These are phyloP conservation scores for Eutrema japonicum DNA, from an alignment of 345 rosid genomes.

Conservation along the genomic window DNA sequence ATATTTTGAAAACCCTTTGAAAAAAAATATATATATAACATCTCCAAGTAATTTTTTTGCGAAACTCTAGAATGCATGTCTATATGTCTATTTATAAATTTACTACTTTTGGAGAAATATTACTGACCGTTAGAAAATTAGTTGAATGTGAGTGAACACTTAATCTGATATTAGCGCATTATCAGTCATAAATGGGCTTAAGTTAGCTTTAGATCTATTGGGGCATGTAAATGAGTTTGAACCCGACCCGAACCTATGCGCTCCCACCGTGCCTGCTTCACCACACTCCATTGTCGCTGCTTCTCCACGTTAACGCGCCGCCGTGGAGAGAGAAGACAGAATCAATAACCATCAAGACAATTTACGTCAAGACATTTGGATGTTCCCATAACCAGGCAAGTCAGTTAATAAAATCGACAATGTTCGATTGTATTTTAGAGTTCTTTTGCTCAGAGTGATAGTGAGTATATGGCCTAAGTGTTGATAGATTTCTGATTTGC, in stretches of 20 bases:
- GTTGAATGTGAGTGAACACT: neutral
- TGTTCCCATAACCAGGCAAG: conserved; percentile 96
- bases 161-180: neutral
- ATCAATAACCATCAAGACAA: conserved; percentile 52
- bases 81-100: too few relatives aligned
- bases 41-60: too few relatives aligned
- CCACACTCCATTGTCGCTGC: conserved; percentile 12
- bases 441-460: neutral
- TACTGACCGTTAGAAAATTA: neutral
- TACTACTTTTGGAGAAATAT: too few relatives aligned
- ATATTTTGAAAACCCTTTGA: too few relatives aligned
- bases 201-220: neutral
- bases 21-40: too few relatives aligned
- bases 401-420: neutral
- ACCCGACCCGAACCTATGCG: conserved; percentile 17
- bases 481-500: conserved; percentile 9
- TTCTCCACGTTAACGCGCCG: conserved; percentile 32
- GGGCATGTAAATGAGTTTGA: neutral
- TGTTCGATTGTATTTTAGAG: neutral
- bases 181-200: neutral
- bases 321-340: conserved; percentile 21
- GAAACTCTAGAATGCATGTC: too few relatives aligned
- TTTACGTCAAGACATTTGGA: conserved; percentile 89
- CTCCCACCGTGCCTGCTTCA: neutral
- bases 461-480: neutral